These are phyloP conservation scores for Termitomyces sp. DNA, from an alignment of 768 basidiomycete genomes.

Conservation along the genomic window DNA sequence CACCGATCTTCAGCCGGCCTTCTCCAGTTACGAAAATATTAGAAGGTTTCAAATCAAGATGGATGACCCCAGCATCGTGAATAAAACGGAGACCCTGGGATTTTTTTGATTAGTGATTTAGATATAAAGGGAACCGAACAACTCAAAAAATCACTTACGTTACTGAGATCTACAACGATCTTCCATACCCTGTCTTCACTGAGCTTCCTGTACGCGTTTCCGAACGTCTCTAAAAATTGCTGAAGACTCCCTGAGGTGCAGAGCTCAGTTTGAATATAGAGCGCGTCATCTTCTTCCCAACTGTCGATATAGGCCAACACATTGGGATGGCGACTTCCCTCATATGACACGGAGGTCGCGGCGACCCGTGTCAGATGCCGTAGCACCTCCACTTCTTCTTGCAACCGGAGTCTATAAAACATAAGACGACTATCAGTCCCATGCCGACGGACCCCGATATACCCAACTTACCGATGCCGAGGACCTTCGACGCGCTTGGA, in stretches of 20 bases:
- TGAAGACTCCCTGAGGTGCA: slow-evolving; percentile 92
- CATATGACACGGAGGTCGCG: slow-evolving; percentile 24
- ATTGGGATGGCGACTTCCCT: slow-evolving; percentile 60
- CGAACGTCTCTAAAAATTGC: slow-evolving; percentile 89
- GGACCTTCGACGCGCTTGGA: slow-evolving; percentile 90
- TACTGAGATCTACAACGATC: slow-evolving; percentile 84
- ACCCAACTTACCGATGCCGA: slow-evolving; percentile 73
- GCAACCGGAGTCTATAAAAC: slow-evolving; percentile 64
- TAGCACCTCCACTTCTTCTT: slow-evolving; percentile 93
- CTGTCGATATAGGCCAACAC: slow-evolving; percentile 88
- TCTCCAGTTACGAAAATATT: slow-evolving; percentile 89
- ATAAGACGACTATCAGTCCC: slow-evolving; percentile 20
- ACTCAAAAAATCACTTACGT: slow-evolving; percentile 52
- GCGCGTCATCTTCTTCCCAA: slow-evolving; percentile 88
- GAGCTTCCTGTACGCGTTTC: slow-evolving; percentile 75
- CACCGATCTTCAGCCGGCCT: slow-evolving; percentile 93
- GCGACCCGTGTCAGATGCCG: slow-evolving; percentile 59
- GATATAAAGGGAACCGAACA: slow-evolving; percentile 22
- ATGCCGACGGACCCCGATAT: slow-evolving; percentile 24
- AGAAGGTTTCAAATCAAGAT: slow-evolving; percentile 96
- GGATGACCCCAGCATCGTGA: slow-evolving; percentile 84
- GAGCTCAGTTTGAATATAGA: slow-evolving; percentile 93
- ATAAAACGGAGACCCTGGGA: slow-evolving; percentile 82
- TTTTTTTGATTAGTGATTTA: slow-evolving; percentile 27
- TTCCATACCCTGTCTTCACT: slow-evolving; percentile 97